A percentile compares a stretch with the other conserved stretches of the same genome.
Evolutionary conservation across 2,329 filamentous ascomycete genomes (phyloP).

Genomic region (Cercospora sesami): DNA sequence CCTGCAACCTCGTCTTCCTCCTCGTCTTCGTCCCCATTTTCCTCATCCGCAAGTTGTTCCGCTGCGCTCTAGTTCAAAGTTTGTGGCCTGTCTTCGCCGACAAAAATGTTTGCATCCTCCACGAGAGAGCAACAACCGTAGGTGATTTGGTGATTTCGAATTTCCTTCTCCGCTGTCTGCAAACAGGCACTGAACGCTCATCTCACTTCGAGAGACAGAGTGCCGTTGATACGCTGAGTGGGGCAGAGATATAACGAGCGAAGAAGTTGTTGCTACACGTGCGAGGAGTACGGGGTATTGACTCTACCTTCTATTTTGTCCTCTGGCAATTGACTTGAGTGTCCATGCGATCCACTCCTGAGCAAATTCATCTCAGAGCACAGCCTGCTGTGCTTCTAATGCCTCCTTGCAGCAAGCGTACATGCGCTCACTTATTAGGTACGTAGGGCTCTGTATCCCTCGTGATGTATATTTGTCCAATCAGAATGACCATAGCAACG

Average conservation of each 20-base stretch:
- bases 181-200: not conserved
- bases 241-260: not conserved
- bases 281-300: not conserved
- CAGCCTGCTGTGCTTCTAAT: not conserved
- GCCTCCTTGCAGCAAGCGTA: too few relatives aligned
- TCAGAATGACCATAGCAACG: constrained; percentile 61
- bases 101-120: too few relatives aligned
- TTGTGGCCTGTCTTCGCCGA: too few relatives aligned
- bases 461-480: constrained; percentile 64
- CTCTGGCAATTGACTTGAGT: not conserved
- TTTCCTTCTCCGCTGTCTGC: not conserved
- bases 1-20: too few relatives aligned
- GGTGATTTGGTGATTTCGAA: not conserved
- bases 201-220: not conserved
- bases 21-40: too few relatives aligned
- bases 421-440: not conserved
- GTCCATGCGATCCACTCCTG: not conserved
- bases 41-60: too few relatives aligned
- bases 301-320: not conserved
- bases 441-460: constrained; percentile 45
- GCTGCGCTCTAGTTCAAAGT: too few relatives aligned
- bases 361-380: not conserved
- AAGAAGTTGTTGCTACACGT: not conserved
- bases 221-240: not conserved
- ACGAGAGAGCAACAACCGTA: not conserved